phyloP scores from a whole-genome alignment of 2,329 filamentous ascomycete genomes.

The Colletotrichum sojae region DNA sequence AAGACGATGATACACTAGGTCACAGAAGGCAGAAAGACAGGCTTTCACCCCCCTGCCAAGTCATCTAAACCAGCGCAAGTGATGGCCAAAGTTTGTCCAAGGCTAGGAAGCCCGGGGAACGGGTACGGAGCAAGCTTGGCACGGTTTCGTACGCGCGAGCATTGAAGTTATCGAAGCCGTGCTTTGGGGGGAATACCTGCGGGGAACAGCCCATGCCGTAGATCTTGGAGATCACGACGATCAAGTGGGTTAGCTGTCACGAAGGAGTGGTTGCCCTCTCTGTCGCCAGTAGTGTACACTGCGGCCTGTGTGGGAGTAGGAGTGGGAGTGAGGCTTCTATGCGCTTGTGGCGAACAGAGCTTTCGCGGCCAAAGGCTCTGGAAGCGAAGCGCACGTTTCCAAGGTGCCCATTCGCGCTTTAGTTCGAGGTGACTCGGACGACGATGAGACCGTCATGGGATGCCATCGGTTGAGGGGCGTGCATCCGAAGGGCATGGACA shows the following conservation, averaged over 20 bases:
- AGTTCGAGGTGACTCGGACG: slow-evolving; percentile 6
- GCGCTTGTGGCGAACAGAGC: neutral
- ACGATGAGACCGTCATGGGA: slow-evolving; percentile 25
- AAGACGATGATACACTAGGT: slow-evolving; percentile 6
- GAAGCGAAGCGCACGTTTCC: slow-evolving; percentile 23
- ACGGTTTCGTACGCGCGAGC: slow-evolving; percentile 8
- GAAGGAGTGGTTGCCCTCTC: slow-evolving; percentile 15
- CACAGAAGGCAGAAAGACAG: slow-evolving; percentile 15
- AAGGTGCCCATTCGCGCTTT: slow-evolving; percentile 23
- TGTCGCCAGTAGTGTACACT: slow-evolving; percentile 26
- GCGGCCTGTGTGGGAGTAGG: slow-evolving; percentile 1
- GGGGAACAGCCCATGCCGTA: slow-evolving; percentile 32
- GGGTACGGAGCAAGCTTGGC: slow-evolving; percentile 9
- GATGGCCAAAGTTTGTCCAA: slow-evolving; percentile 5
- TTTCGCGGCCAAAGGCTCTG: slow-evolving; percentile 11
- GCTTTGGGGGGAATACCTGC: neutral
- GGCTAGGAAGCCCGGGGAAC: slow-evolving; percentile 11
- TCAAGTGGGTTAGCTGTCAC: slow-evolving; percentile 31
- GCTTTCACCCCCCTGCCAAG: slow-evolving; percentile 9
- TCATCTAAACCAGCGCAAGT: neutral
- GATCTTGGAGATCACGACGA: slow-evolving; percentile 36
- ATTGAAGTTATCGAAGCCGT: neutral
- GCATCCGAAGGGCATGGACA: slow-evolving; percentile 19
- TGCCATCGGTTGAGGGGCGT: slow-evolving; percentile 26
- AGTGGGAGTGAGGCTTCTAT: neutral